Base-by-base conservation (phyloP, 2,329 filamentous ascomycete species). In the Fusarium phyllophilum region DNA sequence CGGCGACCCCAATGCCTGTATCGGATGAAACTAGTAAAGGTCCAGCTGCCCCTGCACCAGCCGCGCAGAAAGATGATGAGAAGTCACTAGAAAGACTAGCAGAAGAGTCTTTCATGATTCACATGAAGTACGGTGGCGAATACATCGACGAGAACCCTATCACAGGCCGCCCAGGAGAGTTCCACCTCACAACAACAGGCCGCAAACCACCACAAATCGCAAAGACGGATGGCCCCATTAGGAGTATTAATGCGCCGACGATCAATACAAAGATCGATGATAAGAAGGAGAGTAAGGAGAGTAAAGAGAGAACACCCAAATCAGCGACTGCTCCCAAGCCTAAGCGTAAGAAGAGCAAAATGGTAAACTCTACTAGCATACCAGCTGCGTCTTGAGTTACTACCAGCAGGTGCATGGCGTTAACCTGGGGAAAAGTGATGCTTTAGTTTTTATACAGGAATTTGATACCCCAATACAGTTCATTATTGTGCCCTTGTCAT, bases 61-160 rank as follows among this genome's bases (percentile, higher is more conserved):
- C 80, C 31, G 66, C 76, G 9, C 81, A 80, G 55, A 86, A 82
- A 61, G 81, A 81, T 66, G 82, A 84, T 42, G 81, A 84, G 63
- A 76, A 80, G 3, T 82, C 81, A 3, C 79, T 87, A 8, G 84
- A 88, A 67, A 83, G 85, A 20, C 80, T 88, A 6, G 85, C 89
- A 5, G 89, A 91, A 73, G 88, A 91, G 75, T 88, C 90, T 0
- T 87, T 90, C 70, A 81, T 84, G 74, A 84, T 89, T 45, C 88
- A 90, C 73, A 84, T 89, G 80, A 86, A 85, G 70, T 89, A 88
- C 74, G 90, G 89, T 42, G 87, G 89, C 55, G 90, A 92, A 72
- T 92, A 90, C 78, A 88, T 92, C 81, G 89, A 92, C 80, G 89
- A 92, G 79, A 92, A 91, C 73, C 89, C 90, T 46, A 92, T 92